Conservation (phyloP, 345 rosid species). For the Aethionema arabicum region DNA sequence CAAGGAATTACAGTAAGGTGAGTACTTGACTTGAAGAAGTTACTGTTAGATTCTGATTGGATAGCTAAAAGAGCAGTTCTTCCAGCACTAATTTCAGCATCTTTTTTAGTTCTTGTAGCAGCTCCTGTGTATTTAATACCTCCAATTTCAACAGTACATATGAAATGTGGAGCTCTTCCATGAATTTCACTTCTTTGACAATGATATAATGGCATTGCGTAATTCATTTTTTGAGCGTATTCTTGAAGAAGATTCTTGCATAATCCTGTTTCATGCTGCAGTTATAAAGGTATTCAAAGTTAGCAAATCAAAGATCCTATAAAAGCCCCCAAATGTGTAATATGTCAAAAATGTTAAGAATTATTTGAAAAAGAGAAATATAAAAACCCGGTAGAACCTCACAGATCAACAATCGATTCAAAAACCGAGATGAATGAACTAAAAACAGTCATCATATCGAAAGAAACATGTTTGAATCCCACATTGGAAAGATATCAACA, state of each 20-base stretch:
- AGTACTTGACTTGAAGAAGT: conserved; percentile 34
- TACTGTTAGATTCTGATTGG: conserved; percentile 41
- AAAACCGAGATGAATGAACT: no score
- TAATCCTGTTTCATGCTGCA: conserved; percentile 80
- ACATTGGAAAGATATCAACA: no score
- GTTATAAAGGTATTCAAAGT: conserved; percentile 17
- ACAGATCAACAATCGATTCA: no score
- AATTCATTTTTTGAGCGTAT: conserved; percentile 95
- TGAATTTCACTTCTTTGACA: conserved; percentile 51
- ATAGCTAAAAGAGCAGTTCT: conserved; percentile 86
- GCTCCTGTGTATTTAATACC: conserved; percentile 79
- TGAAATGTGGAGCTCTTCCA: conserved; percentile 43
- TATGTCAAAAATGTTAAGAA: neutral
- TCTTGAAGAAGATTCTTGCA: conserved; percentile 93
- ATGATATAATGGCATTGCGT: conserved; percentile 68
- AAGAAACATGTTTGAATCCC: no score
- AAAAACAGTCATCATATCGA: no score
- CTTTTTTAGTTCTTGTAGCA: conserved; percentile 66
- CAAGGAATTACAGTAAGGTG: conserved; percentile 73
- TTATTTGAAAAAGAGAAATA: no score
- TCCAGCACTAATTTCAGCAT: conserved; percentile 93
- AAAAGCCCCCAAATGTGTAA: neutral
- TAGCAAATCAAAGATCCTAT: conserved; percentile 2
- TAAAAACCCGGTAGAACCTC: no score
- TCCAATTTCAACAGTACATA: conserved; percentile 80